Conservation (phyloP, 129 eudicot species). For the Flaveria ramosissima region DNA sequence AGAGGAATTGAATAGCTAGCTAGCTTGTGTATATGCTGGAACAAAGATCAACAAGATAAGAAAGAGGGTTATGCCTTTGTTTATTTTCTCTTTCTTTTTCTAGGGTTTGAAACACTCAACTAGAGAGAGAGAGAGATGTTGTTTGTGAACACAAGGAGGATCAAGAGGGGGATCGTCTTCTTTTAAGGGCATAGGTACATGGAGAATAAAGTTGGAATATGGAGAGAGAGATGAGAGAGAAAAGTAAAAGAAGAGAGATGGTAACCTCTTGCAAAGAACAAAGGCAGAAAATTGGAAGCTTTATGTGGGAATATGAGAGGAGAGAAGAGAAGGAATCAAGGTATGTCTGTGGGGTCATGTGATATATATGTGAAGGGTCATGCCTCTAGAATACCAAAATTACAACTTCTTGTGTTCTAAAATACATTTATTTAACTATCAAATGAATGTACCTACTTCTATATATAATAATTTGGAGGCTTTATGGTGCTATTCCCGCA, state of each 20-base stretch:
- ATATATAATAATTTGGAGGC: too few relatives aligned
- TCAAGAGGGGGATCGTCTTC: slow-evolving; percentile 56
- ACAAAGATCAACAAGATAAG: slow-evolving; percentile 43
- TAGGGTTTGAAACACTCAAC: slow-evolving; percentile 53
- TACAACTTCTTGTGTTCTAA: background rate
- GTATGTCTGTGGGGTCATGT: slow-evolving; percentile 34
- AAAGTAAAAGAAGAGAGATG: slow-evolving; percentile 45
- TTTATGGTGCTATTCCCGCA: too few relatives aligned
- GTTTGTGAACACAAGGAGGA: slow-evolving; percentile 88
- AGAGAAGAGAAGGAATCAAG: slow-evolving; percentile 37
- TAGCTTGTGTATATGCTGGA: slow-evolving; percentile 31
- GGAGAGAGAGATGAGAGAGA: slow-evolving; percentile 38
- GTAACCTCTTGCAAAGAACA: slow-evolving; percentile 82
- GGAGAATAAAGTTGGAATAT: slow-evolving; percentile 73
- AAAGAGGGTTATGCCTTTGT: slow-evolving; percentile 31
- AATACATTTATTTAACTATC: background rate
- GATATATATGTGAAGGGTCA: slow-evolving; percentile 31
- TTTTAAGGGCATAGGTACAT: slow-evolving; percentile 66
- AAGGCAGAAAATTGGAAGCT: slow-evolving; percentile 47
- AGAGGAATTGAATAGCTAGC: slow-evolving; percentile 22
- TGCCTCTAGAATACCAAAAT: slow-evolving; percentile 25
- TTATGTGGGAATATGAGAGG: slow-evolving; percentile 25
- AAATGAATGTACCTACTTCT: too few relatives aligned
- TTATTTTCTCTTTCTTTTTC: slow-evolving; percentile 23
- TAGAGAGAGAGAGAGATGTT: slow-evolving; percentile 22